Base-by-base conservation (phyloP, 768 basidiomycete species). In the Rhodotorula babjevae region DNA sequence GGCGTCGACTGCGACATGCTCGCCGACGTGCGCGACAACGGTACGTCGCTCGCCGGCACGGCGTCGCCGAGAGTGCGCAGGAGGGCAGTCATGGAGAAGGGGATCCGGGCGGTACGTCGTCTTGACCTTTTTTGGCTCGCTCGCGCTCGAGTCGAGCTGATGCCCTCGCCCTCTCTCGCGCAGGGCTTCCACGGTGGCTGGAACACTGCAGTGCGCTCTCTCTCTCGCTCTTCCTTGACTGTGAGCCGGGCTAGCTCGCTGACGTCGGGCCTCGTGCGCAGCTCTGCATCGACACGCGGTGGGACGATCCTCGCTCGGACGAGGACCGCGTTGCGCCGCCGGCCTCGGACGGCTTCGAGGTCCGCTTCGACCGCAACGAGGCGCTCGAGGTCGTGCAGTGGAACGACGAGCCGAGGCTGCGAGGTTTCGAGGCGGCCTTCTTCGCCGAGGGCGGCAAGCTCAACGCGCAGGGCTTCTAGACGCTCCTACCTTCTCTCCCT, bases 1-100 rank as follows among this genome's bases (percentile, higher is more conserved):
- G 71, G 71, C 31, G 31, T 68, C 27, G 68, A 74, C 52, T 78
- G 78, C 36, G 79, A 79, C 73, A 67, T 70, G 72, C 72, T 78
- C 23, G 80, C 79, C 15, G 78, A 81, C 52, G 76, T 76, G 5
- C 63, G 72, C 29, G 76, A 80, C 67, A 61, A 78, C 11, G 80
- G 80, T 5, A 40, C 57, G 8, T 74, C 76, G 2, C 63, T 78
- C 15, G 63, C 61, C 1, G 70, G 71, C 0, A 40, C 21, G 64
- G 79, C 65, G 15, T n/a, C 65, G 9, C 67, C 60, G 21, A 64
- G 79, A 58, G 50, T 56, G 1, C 56, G 79, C 18, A 58, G 79
- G 58, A 57, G 80, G 29, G 79, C 79, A 7, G 78, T 72, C 15
- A 61, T 79, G 42, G 80, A 81, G 66, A 74, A 77, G 36, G 79